Evolutionary conservation across 352 stramenopile genomes (phyloP).

Genomic region (Thalassiosira delicatula): DNA sequence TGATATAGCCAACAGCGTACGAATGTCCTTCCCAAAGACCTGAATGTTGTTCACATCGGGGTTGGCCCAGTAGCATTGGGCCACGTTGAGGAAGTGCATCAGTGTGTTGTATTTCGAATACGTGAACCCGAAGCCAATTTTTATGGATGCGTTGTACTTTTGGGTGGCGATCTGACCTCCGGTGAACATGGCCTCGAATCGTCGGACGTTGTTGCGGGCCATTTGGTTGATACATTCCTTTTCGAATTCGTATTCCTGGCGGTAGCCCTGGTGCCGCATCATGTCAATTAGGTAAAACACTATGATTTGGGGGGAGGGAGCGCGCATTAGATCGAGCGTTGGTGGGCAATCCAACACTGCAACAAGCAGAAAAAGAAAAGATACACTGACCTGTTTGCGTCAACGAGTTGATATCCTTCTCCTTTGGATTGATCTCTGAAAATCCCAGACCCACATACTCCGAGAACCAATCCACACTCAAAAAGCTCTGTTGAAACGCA

Average conservation of each 20-base stretch:
- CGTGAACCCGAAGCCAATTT: slow-evolving; percentile 64
- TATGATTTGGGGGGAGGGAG: slow-evolving; percentile 5
- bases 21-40: slow-evolving; percentile 72
- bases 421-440: slow-evolving; percentile 68
- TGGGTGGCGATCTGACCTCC: slow-evolving; percentile 40
- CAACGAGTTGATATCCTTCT: slow-evolving; percentile 73
- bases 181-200: slow-evolving; percentile 55
- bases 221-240: slow-evolving; percentile 79
- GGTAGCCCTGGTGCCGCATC: slow-evolving; percentile 57
- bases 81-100: slow-evolving; percentile 73
- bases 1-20: slow-evolving; percentile 59
- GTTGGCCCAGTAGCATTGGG: slow-evolving; percentile 66
- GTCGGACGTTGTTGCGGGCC: slow-evolving; percentile 57
- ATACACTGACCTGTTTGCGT: slow-evolving; percentile 61
- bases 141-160: slow-evolving; percentile 58
- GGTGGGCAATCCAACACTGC: neutral
- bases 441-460: slow-evolving; percentile 70
- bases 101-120: slow-evolving; percentile 77
- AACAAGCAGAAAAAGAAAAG: neutral
- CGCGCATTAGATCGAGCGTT: neutral
- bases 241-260: slow-evolving; percentile 73
- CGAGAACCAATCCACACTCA: slow-evolving; percentile 65
- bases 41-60: slow-evolving; percentile 73
- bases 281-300: slow-evolving; percentile 71
- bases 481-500: slow-evolving; percentile 61